Base-by-base conservation (phyloP, 2,329 filamentous ascomycete genomes). In the Xylaria sp. region DNA sequence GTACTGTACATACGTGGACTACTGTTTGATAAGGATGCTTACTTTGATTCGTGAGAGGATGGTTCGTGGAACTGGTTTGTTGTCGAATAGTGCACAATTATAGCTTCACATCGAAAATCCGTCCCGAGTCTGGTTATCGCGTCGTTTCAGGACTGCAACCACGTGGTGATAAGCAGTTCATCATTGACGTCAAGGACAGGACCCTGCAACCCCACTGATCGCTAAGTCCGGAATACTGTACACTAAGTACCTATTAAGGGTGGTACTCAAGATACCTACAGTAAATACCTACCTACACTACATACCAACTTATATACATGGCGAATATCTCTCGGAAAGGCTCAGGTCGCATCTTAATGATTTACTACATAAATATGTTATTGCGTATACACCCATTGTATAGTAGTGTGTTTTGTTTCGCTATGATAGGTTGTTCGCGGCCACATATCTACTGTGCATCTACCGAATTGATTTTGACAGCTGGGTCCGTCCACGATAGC, bases 91-190 rank as follows among this genome's bases (percentile, higher is more conserved):
- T 23, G 50, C 46, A 30, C 25, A 50, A 25, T 52, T 52, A 32
- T 32, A 56, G 52, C 52, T 57, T 39, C 4, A 41, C 1, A 13
- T 12, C 25, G 72, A 72, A 67, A 74, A 74, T 74, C 73, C 71
- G 4, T 56, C 63, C 73, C 70, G 34, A 66, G 34, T 72, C 66
- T 59, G 63, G 71, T 61, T 72, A 72, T 74, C 70, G 67, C 61
- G 66, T 61, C 60, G 74, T 75, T 75, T 75, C 74, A 73, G 65
- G 48, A 62, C 68, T 63, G 45, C 48, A 56, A 25, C 69, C 75
- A 77, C 75, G 75, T 77, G 75, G 69, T 74, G 74, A 76, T 76
- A 76, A 75, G 69, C 46, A 12, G 43, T 66, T 60, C 12, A 61
- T 48, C 25, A 5, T 63, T 75, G 72, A 74, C 72, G 74, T 75